phyloP scores from a whole-genome alignment of 2,329 filamentous ascomycete species.

The Diaporthe amygdali region DNA sequence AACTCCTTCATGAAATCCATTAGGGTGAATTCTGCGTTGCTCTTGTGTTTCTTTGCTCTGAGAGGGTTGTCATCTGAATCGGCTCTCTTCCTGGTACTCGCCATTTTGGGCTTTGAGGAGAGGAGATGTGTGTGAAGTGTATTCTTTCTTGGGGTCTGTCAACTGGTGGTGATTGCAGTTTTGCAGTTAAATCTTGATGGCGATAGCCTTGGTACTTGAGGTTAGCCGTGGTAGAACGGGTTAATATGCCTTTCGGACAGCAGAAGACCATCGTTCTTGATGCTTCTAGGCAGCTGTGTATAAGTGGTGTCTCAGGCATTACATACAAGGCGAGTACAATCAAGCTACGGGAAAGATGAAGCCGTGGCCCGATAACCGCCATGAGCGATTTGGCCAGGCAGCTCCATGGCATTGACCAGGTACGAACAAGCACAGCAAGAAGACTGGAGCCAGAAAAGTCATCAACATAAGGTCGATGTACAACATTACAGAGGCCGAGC shows the following conservation, averaged over 20 bases:
- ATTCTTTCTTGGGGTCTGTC: neutral
- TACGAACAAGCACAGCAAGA: neutral
- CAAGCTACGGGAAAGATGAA: too few species aligned
- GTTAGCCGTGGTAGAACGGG: neutral
- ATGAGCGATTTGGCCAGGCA: neutral
- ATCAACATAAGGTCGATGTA: neutral
- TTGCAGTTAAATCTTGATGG: neutral
- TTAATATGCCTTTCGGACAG: neutral
- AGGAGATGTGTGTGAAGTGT: neutral
- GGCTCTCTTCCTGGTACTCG: neutral
- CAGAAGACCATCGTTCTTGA: neutral
- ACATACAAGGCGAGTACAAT: too few species aligned
- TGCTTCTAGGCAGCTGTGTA: neutral
- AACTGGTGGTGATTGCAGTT: neutral
- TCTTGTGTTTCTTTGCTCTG: neutral
- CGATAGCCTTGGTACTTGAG: neutral
- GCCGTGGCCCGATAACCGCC: neutral
- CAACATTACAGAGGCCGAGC: too few species aligned
- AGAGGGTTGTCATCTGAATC: neutral
- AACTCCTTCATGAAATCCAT: neutral
- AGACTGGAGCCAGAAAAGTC: too few species aligned
- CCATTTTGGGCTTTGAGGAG: neutral
- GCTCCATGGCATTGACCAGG: neutral
- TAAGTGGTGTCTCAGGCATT: neutral
- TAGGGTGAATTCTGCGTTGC: neutral